Conservation (phyloP, 139 green algal species). For the Coelastrella sp. region DNA sequence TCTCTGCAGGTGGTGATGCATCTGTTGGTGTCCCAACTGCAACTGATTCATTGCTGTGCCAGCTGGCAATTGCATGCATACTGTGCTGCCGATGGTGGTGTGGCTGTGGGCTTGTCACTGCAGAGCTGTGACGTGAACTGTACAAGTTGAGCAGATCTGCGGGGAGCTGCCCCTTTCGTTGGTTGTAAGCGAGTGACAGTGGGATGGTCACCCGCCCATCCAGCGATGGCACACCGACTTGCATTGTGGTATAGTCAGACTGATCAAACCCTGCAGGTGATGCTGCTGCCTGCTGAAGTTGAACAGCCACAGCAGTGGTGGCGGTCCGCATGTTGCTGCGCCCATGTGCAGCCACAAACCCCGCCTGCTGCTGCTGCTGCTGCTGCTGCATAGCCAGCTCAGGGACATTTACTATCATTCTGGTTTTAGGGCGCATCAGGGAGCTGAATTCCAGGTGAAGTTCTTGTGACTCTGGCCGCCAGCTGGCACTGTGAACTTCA, state of each 20-base stretch:
- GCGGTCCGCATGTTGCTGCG: background rate
- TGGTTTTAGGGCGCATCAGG: background rate
- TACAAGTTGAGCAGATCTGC: too few species aligned
- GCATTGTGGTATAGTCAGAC: background rate
- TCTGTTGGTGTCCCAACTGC: background rate
- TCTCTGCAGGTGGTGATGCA: background rate
- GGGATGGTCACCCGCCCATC: slow-evolving; percentile 19
- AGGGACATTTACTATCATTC: background rate
- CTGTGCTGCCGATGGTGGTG: background rate
- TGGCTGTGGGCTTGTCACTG: background rate
- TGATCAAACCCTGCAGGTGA: background rate
- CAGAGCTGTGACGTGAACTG: too few species aligned
- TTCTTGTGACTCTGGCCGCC: background rate
- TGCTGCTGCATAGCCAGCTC: slow-evolving; percentile 25
- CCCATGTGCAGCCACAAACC: background rate
- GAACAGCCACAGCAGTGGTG: background rate
- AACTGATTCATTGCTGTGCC: background rate
- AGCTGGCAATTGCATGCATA: background rate
- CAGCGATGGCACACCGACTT: background rate
- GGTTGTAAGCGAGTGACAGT: slow-evolving; percentile 28
- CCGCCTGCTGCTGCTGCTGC: slow-evolving; percentile 29
- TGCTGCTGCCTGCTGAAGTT: background rate
- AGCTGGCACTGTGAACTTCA: background rate
- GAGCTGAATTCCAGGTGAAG: slow-evolving; percentile 28
- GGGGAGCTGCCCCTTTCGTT: background rate